Percentiles rank a stretch among this genome's conserved stretches.
These are phyloP conservation scores for Aspergillus clavatus DNA, from an alignment of 2,329 filamentous ascomycete species.

Conservation along the genomic window DNA sequence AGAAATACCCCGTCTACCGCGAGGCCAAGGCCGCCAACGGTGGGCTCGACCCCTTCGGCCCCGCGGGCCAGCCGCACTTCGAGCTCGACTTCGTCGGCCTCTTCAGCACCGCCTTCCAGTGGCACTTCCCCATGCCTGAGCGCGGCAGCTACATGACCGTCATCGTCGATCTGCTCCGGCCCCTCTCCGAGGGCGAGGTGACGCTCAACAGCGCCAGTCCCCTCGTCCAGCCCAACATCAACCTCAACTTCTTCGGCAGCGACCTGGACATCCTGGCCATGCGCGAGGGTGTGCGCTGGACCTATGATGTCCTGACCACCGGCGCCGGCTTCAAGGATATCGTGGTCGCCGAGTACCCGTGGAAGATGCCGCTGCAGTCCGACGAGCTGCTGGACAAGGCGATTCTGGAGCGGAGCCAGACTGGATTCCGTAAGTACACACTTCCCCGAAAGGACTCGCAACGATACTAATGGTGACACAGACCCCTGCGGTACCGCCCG, in stretches of 20 bases:
- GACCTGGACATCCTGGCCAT: constrained; percentile 54
- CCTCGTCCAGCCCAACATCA: constrained; percentile 38
- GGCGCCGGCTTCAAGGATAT: constrained; percentile 52
- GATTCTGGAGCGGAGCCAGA: constrained; percentile 57
- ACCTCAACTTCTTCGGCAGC: constrained; percentile 44
- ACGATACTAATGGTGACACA: background rate
- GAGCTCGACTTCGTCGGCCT: constrained; percentile 59
- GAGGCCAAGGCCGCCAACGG: constrained; percentile 40
- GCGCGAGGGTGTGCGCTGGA: constrained; percentile 54
- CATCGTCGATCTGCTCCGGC: constrained; percentile 50
- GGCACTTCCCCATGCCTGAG: constrained; percentile 42
- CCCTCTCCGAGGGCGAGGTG: constrained; percentile 42
- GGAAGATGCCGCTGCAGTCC: constrained; percentile 53
- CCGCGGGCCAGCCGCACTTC: constrained; percentile 56
- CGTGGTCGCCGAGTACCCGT: constrained; percentile 49
- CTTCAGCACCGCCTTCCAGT: constrained; percentile 51
- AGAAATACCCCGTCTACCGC: constrained; percentile 47
- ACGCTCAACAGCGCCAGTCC: constrained; percentile 39
- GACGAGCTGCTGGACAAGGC: constrained; percentile 54
- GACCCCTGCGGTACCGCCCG: constrained; percentile 54
- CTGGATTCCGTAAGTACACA: constrained; percentile 28
- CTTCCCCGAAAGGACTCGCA: background rate
- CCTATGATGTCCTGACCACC: constrained; percentile 52
- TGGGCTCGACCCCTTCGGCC: constrained; percentile 51
- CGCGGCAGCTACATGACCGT: constrained; percentile 53